Conservation (phyloP, 2,329 filamentous ascomycete species). For the Epichloe uncinata region DNA sequence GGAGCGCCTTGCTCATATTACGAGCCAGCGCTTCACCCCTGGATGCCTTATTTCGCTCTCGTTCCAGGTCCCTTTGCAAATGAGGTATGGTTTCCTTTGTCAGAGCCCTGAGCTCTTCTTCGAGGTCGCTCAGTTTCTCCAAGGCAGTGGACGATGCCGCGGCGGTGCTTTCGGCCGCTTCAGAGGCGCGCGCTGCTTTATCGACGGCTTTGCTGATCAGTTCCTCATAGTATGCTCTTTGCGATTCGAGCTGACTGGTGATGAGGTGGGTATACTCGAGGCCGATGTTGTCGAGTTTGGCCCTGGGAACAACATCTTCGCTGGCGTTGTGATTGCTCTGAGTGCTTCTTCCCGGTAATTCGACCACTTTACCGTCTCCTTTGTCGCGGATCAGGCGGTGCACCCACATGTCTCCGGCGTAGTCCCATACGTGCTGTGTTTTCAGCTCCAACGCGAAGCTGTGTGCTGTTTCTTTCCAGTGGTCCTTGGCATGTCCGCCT, state of each 20-base stretch:
- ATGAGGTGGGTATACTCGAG: constrained; percentile 91
- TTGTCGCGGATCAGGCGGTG: constrained; percentile 92
- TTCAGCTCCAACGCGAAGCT: constrained; percentile 86
- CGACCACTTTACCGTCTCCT: constrained; percentile 81
- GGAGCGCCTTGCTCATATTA: constrained; percentile 58
- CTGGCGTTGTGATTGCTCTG: constrained; percentile 25
- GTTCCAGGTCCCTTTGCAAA: constrained; percentile 59
- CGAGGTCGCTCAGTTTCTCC: constrained; percentile 37
- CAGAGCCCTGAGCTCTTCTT: constrained; percentile 32
- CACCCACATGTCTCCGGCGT: constrained; percentile 88
- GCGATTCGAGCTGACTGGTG: constrained; percentile 82
- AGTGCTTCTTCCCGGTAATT: constrained; percentile 52
- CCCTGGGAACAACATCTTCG: constrained; percentile 57
- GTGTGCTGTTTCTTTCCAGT: constrained; percentile 82
- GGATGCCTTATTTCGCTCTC: constrained; percentile 52
- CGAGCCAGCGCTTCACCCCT: constrained; percentile 67
- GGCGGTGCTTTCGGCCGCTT: constrained; percentile 50
- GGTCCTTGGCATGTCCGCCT: constrained; percentile 80
- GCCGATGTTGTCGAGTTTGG: constrained; percentile 63
- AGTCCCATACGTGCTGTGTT: constrained; percentile 96
- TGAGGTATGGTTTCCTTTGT: constrained; percentile 43
- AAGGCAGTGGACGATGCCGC: constrained; percentile 34
- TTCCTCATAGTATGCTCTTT: constrained; percentile 88
- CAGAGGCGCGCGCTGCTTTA: constrained; percentile 66
- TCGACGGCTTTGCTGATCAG: constrained; percentile 78